Base-by-base conservation (phyloP, 2,329 filamentous ascomycete genomes). In the Myotisia sp. region DNA sequence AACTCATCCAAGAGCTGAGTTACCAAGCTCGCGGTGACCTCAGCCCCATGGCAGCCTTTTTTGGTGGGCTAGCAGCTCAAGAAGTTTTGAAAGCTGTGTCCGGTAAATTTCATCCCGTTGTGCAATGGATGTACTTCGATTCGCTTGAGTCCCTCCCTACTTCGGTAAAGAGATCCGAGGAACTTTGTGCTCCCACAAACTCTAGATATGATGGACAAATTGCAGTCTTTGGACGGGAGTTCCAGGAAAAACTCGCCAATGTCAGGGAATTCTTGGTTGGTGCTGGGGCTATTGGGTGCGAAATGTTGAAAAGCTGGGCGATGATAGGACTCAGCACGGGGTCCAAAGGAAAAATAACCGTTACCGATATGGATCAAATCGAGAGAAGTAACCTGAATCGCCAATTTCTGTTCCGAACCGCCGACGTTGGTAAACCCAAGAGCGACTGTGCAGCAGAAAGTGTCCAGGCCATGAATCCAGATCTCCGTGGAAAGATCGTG, bases 301-400 rank as follows among this genome's bases (percentile, higher is more conserved):
- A 98, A 55, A 98, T 95, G 80, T 65, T 98, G 46, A 98, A 98
- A 73, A 95, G 95, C 59, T 98, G 90, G 86, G 87, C 92, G 22
- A 92, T 98, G 86, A 92, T 95, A 56, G 90, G 90, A 45, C 67
- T 98, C 19, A 87, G 79, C 28, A 82, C 81, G 29, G 90, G 90
- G 3, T 82, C 84, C 3, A 72, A 85, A 31, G 90, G 90, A 49
- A 79, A 80, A 58, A 92, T 98, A 50, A 83, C 67, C 38, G 81
- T 98, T 32, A 95, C 92, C 9, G 90, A 98, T 55, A 95, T 93
- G 76, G 90, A 98, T 53, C 86, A 86, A 36, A 98, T 98, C 47
- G 90, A 98, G 63, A 93, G 87, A 72, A 95, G 87, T 65, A 98
- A 98, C 55, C 67, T 98, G 34, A 98, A 98, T 65, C 74, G 90